phyloP scores from a whole-genome alignment of 805 yeast genomes.

The Wickerhamiella siamensis region DNA sequence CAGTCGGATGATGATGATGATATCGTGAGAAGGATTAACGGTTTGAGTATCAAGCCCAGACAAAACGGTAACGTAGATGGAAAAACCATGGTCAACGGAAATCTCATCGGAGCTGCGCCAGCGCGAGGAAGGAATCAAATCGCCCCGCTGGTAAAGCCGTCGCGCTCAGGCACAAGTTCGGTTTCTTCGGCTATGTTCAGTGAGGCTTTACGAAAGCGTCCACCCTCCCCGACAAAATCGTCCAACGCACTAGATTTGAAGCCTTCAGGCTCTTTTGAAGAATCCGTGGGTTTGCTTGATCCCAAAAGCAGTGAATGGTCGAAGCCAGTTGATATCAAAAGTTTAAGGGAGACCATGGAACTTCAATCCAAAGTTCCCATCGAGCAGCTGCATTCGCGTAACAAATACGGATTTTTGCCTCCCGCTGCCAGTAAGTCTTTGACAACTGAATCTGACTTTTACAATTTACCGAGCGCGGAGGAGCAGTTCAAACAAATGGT shows the following conservation, averaged over 20 bases:
- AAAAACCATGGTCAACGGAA: neutral
- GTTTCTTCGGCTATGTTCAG: neutral
- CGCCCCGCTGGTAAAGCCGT: neutral
- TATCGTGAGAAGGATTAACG: no score
- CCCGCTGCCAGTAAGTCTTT: no score
- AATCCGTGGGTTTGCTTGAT: neutral
- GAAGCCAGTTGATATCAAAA: neutral
- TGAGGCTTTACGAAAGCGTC: neutral
- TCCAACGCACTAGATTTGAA: neutral
- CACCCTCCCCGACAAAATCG: neutral
- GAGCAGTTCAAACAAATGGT: neutral
- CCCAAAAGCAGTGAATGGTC: neutral
- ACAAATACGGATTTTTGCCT: no score
- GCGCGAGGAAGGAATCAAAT: neutral
- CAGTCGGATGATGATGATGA: no score
- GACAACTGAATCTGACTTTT: no score
- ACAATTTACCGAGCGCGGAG: neutral
- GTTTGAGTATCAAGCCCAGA: no score
- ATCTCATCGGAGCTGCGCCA: neutral
- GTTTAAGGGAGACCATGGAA: no score
- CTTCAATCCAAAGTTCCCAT: no score
- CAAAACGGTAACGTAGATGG: no score
- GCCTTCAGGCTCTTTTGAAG: neutral
- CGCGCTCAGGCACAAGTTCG: neutral
- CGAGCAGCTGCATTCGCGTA: no score